A percentile compares a stretch with the other conserved stretches of the same genome.
These are phyloP conservation scores for Rubroboletus pulcherrimus DNA, from an alignment of 768 basidiomycete genomes.

Conservation along the genomic window DNA sequence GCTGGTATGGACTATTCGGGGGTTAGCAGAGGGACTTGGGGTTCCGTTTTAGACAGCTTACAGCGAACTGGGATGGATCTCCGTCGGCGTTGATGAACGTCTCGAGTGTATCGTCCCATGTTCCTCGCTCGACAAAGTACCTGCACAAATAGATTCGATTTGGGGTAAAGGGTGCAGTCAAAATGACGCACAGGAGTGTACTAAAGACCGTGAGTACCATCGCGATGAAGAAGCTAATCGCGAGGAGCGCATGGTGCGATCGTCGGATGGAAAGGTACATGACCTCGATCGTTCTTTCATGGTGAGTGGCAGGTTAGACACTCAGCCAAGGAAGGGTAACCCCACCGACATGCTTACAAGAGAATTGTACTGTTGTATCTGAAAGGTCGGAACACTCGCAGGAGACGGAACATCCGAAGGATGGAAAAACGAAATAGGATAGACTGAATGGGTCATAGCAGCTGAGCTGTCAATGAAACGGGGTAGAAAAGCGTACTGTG, in stretches of 20 bases:
- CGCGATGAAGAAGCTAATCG: conserved; percentile 83
- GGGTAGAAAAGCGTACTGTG: conserved; percentile 51
- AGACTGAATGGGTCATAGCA: conserved; percentile 42
- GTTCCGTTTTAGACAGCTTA: conserved; percentile 28
- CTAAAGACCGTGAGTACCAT: conserved; percentile 88
- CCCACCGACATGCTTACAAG: conserved; percentile 48
- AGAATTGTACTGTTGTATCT: conserved; percentile 78
- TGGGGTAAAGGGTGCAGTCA: neutral
- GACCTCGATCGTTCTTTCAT: conserved; percentile 74
- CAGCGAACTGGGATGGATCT: conserved; percentile 75
- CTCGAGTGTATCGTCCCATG: conserved; percentile 78
- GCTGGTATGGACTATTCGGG: conserved; percentile 58
- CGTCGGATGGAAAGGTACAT: conserved; percentile 88
- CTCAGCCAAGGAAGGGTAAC: neutral
- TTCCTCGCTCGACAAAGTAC: conserved; percentile 88
- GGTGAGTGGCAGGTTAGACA: neutral
- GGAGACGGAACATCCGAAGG: conserved; percentile 80
- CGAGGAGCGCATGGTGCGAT: conserved; percentile 82
- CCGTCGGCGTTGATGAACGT: conserved; percentile 85
- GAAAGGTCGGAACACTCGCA: conserved; percentile 89
- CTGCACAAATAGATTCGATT: conserved; percentile 30
- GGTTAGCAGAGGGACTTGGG: neutral
- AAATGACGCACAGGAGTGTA: conserved; percentile 61
- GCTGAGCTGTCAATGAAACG: neutral
- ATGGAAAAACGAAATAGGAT: conserved; percentile 90